Evolutionary conservation across 345 rosid genomes (phyloP).

Genomic region (Raphanus raphanistrum): DNA sequence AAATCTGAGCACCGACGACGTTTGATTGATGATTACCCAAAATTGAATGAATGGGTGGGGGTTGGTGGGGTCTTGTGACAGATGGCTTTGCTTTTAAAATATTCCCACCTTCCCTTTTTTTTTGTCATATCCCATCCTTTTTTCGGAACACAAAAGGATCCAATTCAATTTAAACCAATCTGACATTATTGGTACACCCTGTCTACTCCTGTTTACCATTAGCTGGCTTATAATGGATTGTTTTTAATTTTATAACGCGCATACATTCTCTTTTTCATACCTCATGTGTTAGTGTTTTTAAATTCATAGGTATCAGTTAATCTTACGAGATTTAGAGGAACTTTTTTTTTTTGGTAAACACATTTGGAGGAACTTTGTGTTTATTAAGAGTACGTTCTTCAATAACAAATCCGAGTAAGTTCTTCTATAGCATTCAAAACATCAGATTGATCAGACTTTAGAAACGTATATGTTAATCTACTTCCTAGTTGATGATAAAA

Average conservation of each 20-base stretch:
- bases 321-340: not conserved
- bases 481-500: not conserved
- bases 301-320: not conserved
- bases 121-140: not conserved
- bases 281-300: not conserved
- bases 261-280: not conserved
- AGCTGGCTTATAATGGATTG: not conserved
- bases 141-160: not conserved
- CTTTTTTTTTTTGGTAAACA: too few relatives aligned
- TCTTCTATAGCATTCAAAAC: not conserved
- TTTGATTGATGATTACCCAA: not conserved
- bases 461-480: not conserved
- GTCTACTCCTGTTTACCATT: constrained; percentile 8
- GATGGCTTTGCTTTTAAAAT: constrained; percentile 30
- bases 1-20: constrained; percentile 32
- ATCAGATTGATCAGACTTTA: not conserved
- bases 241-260: not conserved
- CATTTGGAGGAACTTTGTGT: not conserved
- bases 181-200: constrained; percentile 13
- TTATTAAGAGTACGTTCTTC: not conserved
- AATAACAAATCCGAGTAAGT: not conserved
- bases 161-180: not conserved
- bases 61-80: constrained; percentile 1
- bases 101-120: constrained; percentile 22
- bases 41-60: constrained; percentile 20